These are phyloP conservation scores for Ustilago shanxiensis DNA, from an alignment of 1,284 basidiomycete species.

Conservation along the genomic window DNA sequence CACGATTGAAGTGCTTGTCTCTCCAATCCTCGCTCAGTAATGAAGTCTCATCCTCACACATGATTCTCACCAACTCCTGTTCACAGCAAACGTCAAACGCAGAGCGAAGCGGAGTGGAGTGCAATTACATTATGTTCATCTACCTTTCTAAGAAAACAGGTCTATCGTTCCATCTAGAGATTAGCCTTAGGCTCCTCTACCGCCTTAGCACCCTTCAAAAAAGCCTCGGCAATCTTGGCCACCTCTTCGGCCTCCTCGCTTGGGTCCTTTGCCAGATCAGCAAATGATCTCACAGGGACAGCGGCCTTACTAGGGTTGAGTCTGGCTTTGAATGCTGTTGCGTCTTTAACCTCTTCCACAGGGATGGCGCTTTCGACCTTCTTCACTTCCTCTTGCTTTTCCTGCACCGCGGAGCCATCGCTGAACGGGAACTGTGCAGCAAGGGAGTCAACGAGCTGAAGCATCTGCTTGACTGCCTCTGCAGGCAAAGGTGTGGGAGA, in stretches of 20 bases:
- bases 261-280: slow-evolving; percentile 47
- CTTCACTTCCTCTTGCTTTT: slow-evolving; percentile 74
- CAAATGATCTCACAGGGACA: slow-evolving; percentile 68
- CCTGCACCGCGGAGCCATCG: slow-evolving; percentile 61
- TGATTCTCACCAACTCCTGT: too few species aligned
- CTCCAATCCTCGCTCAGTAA: too few species aligned
- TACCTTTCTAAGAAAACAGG: too few species aligned
- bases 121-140: background rate
- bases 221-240: slow-evolving; percentile 23
- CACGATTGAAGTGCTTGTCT: too few species aligned
- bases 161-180: slow-evolving; percentile 19
- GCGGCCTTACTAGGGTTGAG: slow-evolving; percentile 73
- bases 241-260: slow-evolving; percentile 37
- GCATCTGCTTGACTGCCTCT: slow-evolving; percentile 74
- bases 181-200: slow-evolving; percentile 39
- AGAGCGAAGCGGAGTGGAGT: slow-evolving; percentile 5
- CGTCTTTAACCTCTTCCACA: slow-evolving; percentile 76
- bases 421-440: slow-evolving; percentile 75
- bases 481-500: slow-evolving; percentile 66
- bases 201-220: slow-evolving; percentile 15
- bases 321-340: slow-evolving; percentile 79
- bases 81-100: too few species aligned
- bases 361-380: slow-evolving; percentile 71
- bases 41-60: too few species aligned
- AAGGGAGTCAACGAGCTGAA: slow-evolving; percentile 75